Evolutionary conservation across 1,284 basidiomycete species (phyloP), one percentile per base, ranked within the genome.

Genomic region (Earliella scabrosa): DNA sequence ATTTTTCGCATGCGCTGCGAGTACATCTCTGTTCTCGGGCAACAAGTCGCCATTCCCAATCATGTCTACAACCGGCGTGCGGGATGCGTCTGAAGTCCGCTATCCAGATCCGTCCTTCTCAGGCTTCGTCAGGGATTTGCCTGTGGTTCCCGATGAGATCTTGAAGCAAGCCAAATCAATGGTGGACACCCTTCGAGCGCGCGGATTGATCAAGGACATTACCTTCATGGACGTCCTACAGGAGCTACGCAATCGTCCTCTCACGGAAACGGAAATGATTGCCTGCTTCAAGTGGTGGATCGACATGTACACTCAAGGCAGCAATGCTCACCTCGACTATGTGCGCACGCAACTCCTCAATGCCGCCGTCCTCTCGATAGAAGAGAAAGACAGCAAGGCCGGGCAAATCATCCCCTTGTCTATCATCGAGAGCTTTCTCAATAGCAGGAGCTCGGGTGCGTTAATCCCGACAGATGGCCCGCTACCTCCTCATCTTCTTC

Each of bases 231-330:
- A 99, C 68, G 92, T 98, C 18, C 77, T 98, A 47, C 75, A 80
- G 48, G 94, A 97, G 70, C 80, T 99, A 6, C 82, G 83, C 14
- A 73, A 80, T 2, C 80, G 92, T 13, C 89, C 96, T 1, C 78
- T 99, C 18, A 73, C 73, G 0, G 84, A 93, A 63, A 74, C 78
- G 13, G 95, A 98, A 72, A 89, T 93, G 76, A 71, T 88, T 20
- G 87, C 87, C 4, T 96, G 93, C 71, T 77, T 98, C 61, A 83
- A 86, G 55, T 99, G 97, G 97, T 97, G 95, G 92, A 84, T 90
- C 50, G 72, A 74, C 23, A 72, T 93, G 14, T 84, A 85, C 38
- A 80, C 82, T 45, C 78, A 82, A 10, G 78, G 81, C 26, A 72
- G 73, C 23, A 69, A 71, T 41, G 62, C 70, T 21, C 71, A 78